Evolutionary conservation across 805 yeast genomes (phyloP).

Genomic region (Brettanomyces sp.): DNA sequence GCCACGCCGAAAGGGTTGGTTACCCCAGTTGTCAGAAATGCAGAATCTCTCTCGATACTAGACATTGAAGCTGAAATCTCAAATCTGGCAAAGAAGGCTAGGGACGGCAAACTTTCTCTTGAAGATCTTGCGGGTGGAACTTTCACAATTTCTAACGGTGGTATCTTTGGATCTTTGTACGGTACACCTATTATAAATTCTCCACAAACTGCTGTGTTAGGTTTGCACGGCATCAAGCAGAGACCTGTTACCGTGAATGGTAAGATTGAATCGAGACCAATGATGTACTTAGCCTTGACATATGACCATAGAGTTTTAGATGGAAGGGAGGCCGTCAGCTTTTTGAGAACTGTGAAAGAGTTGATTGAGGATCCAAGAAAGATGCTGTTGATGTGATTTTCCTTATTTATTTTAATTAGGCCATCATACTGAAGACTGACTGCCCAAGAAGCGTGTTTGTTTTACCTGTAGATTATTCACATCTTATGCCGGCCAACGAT

Average conservation of each 20-base stretch:
- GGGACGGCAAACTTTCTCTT: conserved; percentile 90
- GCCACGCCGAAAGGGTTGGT: conserved; percentile 99
- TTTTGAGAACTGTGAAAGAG: conserved; percentile 92
- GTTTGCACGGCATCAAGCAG: conserved; percentile 94
- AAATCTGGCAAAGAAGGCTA: conserved; percentile 80
- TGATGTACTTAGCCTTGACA: conserved; percentile 98
- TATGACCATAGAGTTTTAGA: conserved; percentile 97
- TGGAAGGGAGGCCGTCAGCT: conserved; percentile 98
- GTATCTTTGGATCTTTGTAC: conserved; percentile 94
- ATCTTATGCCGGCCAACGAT: too few relatives aligned
- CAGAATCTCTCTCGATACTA: conserved; percentile 79
- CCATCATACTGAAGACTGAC: too few relatives aligned
- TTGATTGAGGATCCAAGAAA: conserved; percentile 97
- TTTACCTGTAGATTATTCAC: too few relatives aligned
- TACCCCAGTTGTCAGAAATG: conserved; percentile 95
- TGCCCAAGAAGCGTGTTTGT: too few relatives aligned
- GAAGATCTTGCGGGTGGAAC: conserved; percentile 99
- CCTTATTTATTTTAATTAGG: too few relatives aligned
- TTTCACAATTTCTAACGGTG: conserved; percentile 98
- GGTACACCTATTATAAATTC: conserved; percentile 98
- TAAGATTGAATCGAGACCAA: conserved; percentile 92
- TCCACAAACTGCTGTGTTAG: conserved; percentile 98
- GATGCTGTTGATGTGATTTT: conserved; percentile 56
- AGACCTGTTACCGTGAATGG: conserved; percentile 97
- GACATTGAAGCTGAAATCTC: conserved; percentile 85